Base-by-base conservation (phyloP, 169 alveolate genomes). In the Plasmodium malariae region DNA sequence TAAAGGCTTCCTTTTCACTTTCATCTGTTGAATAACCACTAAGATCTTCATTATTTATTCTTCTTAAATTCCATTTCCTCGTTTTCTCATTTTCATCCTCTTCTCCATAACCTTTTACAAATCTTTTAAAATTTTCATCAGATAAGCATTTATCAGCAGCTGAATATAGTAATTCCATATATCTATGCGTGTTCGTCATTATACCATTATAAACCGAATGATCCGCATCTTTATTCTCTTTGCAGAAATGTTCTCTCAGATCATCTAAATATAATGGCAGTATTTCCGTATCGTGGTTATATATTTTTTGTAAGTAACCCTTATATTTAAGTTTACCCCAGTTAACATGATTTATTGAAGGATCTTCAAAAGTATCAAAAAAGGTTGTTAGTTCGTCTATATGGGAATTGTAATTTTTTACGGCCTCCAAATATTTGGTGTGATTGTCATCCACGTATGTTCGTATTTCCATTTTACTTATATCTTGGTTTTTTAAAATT, bases 111-210 rank as follows among this genome's bases (percentile, higher is more conserved):
- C 76, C 89, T 54, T 65, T 76, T 14, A 76, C 54, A 76, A 76
- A 76, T 21, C 76, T 24, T 62, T 76, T 76, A 54, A 30, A 76
- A 36, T 68, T 62, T 60, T 76, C 89, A 76, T 76, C 89, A 4
- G 89, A 76, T 36, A 76, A 48, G 21, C 89, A 76, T 30, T 76
- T 76, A 30, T 94, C 96, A 9, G 95, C 94, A 21, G 96, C 95
- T 0, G 95, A 78, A 76, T 92, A 94, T 49, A 94, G 54, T 17
- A 94, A 45, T 51, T 94, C 96, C 80, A 94, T 70, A 60, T 94
- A 94, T 32, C 96, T 92, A 60, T 85, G 92, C 1, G 95, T 91
- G 68, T 94, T 94, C 30, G 93, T 88, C 96, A 94, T 94, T 6
- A 94, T 40, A 1, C 96, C 96, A 76, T 94, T 94, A 73, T 94